Evolutionary conservation across 768 basidiomycete species (phyloP).

Genomic region (Mycena albidolilacea): DNA sequence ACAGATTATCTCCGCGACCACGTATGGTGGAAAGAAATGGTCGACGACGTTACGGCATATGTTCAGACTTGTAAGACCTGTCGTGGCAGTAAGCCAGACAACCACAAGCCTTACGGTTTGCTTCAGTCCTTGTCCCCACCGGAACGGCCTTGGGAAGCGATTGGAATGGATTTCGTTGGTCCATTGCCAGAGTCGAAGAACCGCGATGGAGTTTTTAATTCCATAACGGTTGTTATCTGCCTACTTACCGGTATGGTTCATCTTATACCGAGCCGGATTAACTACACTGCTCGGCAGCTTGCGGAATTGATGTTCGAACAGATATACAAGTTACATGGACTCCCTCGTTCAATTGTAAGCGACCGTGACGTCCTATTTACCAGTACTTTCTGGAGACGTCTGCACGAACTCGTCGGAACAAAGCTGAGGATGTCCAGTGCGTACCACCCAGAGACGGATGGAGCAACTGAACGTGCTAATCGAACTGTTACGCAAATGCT

Average conservation of each 20-base stretch:
- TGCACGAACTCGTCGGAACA: not conserved
- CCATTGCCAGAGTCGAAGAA: not conserved
- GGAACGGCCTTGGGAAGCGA: not conserved
- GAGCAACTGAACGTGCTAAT: not conserved
- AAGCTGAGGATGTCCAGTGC: conserved; percentile 1
- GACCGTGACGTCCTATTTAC: conserved; percentile 6
- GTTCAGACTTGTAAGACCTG: not conserved
- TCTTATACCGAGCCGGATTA: not conserved
- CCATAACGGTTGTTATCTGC: not conserved
- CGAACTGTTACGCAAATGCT: not conserved
- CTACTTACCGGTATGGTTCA: not conserved
- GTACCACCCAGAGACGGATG: conserved; percentile 1
- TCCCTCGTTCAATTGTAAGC: not conserved
- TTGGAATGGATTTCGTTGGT: not conserved
- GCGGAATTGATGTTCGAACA: not conserved
- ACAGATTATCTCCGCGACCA: not conserved
- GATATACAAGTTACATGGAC: not conserved
- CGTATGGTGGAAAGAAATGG: not conserved
- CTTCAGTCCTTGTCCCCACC: not conserved
- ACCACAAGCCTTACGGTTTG: conserved; percentile 2
- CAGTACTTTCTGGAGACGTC: not conserved
- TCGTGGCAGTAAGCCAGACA: not conserved
- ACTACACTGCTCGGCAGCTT: not conserved
- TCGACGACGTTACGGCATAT: not conserved
- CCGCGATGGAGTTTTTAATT: not conserved